phyloP scores from a whole-genome alignment of 179 eudicot species.

The Corrigiola litoralis region DNA sequence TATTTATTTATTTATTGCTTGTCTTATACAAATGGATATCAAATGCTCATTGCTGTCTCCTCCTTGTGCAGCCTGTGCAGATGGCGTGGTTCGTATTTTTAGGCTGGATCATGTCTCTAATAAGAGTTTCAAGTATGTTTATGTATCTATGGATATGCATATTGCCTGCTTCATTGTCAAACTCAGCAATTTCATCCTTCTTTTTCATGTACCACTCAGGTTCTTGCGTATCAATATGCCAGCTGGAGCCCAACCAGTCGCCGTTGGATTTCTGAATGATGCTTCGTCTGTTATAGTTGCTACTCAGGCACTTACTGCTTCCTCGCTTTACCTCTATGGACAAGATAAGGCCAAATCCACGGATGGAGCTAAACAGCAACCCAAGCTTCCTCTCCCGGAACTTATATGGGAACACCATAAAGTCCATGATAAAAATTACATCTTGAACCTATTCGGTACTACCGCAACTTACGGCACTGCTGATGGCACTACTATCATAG shows the following conservation, averaged over 20 bases:
- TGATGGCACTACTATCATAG: constrained; percentile 90
- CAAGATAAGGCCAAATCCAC: constrained; percentile 63
- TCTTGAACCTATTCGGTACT: constrained; percentile 59
- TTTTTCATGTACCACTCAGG: constrained; percentile 32
- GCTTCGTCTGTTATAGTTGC: constrained; percentile 87
- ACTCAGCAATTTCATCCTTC: background rate
- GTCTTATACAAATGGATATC: background rate
- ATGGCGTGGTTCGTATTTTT: constrained; percentile 90
- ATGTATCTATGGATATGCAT: background rate
- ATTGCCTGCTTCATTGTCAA: background rate
- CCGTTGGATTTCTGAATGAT: constrained; percentile 72
- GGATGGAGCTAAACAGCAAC: constrained; percentile 55
- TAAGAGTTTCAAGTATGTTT: constrained; percentile 88
- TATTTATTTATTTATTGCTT: background rate
- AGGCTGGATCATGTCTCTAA: constrained; percentile 85
- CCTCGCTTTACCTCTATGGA: constrained; percentile 87
- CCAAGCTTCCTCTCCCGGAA: constrained; percentile 78
- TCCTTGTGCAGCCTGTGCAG: constrained; percentile 76
- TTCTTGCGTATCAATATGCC: constrained; percentile 87
- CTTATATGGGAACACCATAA: constrained; percentile 90
- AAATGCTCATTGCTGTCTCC: background rate
- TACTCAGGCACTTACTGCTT: constrained; percentile 61
- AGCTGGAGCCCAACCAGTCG: constrained; percentile 82
- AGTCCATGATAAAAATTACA: constrained; percentile 68
- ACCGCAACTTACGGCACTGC: constrained; percentile 82